Evolutionary conservation across 129 eudicot species (phyloP).

Genomic region (Smallanthus sonchifolius): DNA sequence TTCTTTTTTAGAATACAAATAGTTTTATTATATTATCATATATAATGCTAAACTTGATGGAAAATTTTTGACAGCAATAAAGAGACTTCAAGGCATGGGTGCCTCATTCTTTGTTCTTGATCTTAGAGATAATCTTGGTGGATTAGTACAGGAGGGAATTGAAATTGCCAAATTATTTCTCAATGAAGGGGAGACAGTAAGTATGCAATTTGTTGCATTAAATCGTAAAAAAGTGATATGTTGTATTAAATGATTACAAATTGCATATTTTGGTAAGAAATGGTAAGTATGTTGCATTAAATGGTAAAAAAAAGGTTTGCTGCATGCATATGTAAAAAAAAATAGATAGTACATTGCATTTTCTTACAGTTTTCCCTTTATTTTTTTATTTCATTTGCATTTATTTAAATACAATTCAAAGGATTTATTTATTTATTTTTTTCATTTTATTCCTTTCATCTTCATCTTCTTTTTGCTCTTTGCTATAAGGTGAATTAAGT

Average conservation of each 20-base stretch:
- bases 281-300: background rate
- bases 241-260: background rate
- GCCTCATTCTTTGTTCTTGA: conserved; percentile 80
- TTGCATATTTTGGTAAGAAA: background rate
- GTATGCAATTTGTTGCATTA: background rate
- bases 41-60: background rate
- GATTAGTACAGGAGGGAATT: conserved; percentile 94
- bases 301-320: background rate
- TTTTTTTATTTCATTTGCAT: background rate
- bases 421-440: background rate
- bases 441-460: background rate
- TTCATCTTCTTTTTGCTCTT: background rate
- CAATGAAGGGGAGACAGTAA: conserved; percentile 72
- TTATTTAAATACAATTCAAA: background rate
- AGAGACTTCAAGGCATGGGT: conserved; percentile 85
- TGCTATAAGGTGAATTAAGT: background rate
- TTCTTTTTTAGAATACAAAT: background rate
- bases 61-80: conserved; percentile 59
- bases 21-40: background rate
- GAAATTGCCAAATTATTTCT: conserved; percentile 91
- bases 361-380: background rate
- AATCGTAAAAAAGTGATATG: background rate
- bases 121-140: conserved; percentile 94
- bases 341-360: background rate
- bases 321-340: background rate